Conservation (phyloP, 164 flowering plant species). For the Tinospora cordifolia region DNA sequence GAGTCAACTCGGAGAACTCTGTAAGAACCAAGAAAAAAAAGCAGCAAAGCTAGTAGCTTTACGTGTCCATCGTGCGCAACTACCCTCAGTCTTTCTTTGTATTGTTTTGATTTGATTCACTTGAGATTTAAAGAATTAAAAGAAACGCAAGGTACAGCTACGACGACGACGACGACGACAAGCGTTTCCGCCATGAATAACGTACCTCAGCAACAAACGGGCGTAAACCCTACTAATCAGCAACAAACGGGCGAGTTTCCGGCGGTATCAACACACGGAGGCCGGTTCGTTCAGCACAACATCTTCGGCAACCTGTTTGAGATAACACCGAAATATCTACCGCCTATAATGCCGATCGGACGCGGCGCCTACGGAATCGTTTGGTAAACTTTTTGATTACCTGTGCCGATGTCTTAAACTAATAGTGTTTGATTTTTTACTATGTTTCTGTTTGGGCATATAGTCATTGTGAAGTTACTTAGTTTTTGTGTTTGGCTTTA, state of each 20-base stretch:
- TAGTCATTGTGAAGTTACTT: neutral
- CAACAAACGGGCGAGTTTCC: slow-evolving; percentile 41
- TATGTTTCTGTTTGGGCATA: neutral
- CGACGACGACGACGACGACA: no score
- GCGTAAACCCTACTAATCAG: neutral
- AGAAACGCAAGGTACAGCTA: neutral
- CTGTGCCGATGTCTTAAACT: neutral
- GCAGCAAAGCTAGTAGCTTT: neutral
- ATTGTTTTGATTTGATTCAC: neutral
- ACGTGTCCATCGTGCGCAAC: neutral
- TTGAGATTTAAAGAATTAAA: neutral
- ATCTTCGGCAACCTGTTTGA: slow-evolving; percentile 78
- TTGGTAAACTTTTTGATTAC: slow-evolving; percentile 43
- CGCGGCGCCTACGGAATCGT: slow-evolving; percentile 97
- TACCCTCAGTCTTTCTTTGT: neutral
- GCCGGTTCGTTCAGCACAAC: slow-evolving; percentile 63
- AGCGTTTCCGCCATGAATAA: neutral
- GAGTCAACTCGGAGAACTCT: slow-evolving; percentile 5
- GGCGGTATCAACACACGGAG: slow-evolving; percentile 55
- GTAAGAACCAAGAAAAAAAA: no score
- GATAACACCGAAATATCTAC: slow-evolving; percentile 68
- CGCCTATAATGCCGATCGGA: slow-evolving; percentile 89
- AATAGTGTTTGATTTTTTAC: neutral
- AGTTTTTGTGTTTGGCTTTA: slow-evolving; percentile 8
- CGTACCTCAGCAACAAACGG: neutral